Conservation (phyloP, 2,329 filamentous ascomycete species). For the Chrysoporthe cubensis region DNA sequence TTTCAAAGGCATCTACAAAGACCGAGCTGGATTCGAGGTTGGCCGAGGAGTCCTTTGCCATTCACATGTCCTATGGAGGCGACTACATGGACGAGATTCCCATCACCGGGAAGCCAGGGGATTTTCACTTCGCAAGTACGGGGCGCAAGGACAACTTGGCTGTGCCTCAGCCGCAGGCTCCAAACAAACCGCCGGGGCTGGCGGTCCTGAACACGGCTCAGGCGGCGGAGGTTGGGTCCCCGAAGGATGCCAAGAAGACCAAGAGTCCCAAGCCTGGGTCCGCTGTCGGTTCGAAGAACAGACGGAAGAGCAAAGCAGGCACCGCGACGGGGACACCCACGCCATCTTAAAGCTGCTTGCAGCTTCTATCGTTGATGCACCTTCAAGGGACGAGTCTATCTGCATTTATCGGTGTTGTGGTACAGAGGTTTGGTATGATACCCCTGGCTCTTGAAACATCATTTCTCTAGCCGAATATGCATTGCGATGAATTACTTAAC, state of each 20-base stretch:
- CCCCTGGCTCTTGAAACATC: constrained; percentile 1
- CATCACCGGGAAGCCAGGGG: constrained; percentile 67
- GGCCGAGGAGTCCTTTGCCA: constrained; percentile 61
- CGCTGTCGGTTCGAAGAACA: constrained; percentile 46
- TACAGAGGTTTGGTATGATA: constrained; percentile 4
- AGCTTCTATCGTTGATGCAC: background rate
- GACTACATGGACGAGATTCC: constrained; percentile 72
- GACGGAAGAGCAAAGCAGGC: constrained; percentile 51
- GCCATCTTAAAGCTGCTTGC: constrained; percentile 32
- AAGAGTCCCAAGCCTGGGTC: constrained; percentile 47
- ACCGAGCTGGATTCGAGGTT: constrained; percentile 48
- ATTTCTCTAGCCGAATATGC: background rate
- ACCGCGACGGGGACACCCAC: constrained; percentile 30
- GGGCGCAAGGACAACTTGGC: constrained; percentile 53
- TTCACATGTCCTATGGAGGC: constrained; percentile 62
- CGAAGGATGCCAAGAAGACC: constrained; percentile 49
- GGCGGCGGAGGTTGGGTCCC: constrained; percentile 44
- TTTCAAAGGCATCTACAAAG: constrained; percentile 44
- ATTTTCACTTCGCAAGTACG: constrained; percentile 67
- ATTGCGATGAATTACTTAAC: background rate
- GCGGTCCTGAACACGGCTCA: constrained; percentile 46
- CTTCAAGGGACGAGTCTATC: background rate
- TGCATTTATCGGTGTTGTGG: constrained; percentile 13
- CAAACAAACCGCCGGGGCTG: constrained; percentile 34
- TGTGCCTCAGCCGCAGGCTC: constrained; percentile 16